phyloP scores from a whole-genome alignment of 495 filamentous ascomycete species.

The Penicillium salamii region DNA sequence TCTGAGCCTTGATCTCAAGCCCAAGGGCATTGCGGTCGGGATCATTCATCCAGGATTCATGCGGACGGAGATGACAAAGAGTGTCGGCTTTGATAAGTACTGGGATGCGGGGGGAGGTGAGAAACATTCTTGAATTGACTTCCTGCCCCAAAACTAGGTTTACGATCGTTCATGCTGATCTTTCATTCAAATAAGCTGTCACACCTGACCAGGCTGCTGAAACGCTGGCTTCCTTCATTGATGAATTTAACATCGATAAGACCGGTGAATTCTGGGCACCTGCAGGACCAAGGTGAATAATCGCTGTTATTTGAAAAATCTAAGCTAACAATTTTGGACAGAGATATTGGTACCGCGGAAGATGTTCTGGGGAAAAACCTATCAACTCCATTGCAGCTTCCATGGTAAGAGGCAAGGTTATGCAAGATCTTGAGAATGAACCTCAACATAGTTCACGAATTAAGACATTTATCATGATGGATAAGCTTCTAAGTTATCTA shows the following conservation, averaged over 20 bases:
- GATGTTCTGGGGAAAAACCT: constrained; percentile 57
- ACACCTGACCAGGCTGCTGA: constrained; percentile 64
- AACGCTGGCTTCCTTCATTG: constrained; percentile 59
- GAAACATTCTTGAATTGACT: constrained; percentile 14
- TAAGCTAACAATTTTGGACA: constrained; percentile 19
- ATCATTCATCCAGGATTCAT: constrained; percentile 74
- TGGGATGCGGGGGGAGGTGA: constrained; percentile 65
- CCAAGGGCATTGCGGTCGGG: constrained; percentile 59
- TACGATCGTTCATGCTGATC: no score
- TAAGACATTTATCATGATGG: no score
- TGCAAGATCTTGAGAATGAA: no score
- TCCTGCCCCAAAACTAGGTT: no score
- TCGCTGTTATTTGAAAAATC: no score
- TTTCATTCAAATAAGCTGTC: constrained; percentile 59
- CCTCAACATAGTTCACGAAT: no score
- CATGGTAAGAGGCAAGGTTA: constrained; percentile 55
- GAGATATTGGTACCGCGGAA: constrained; percentile 70
- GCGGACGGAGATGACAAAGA: constrained; percentile 70
- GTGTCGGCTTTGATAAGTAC: constrained; percentile 68
- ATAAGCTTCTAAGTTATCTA: no score
- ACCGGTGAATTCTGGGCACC: constrained; percentile 73
- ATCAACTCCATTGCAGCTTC: constrained; percentile 63
- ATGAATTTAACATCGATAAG: constrained; percentile 59
- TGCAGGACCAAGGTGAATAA: constrained; percentile 56
- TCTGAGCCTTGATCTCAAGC: constrained; percentile 63